These are phyloP conservation scores for Fusarium stilboides DNA, from an alignment of 2,329 filamentous ascomycete species.

Conservation along the genomic window DNA sequence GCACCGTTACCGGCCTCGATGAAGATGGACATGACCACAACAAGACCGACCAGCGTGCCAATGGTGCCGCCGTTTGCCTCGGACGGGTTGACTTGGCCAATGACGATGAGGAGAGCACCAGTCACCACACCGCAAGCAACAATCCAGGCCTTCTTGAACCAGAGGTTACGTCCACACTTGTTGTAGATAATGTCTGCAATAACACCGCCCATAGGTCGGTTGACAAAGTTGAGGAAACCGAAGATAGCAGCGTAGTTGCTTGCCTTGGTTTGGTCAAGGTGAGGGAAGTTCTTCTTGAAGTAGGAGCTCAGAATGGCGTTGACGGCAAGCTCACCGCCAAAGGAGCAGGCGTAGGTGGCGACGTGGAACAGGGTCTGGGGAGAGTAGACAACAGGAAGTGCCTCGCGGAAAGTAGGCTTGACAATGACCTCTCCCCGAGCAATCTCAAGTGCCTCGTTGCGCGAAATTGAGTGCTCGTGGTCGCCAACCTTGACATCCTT, in stretches of 20 bases:
- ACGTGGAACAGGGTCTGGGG: constrained; percentile 70
- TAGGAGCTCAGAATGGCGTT: constrained; percentile 72
- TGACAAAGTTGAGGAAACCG: constrained; percentile 79
- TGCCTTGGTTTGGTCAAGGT: constrained; percentile 69
- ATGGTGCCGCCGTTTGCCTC: constrained; percentile 57
- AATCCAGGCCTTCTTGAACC: constrained; percentile 64
- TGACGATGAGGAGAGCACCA: constrained; percentile 72
- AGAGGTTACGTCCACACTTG: constrained; percentile 53
- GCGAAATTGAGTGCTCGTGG: constrained; percentile 64
- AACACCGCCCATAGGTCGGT: constrained; percentile 76
- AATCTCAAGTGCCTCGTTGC: constrained; percentile 68
- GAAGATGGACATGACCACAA: constrained; percentile 85
- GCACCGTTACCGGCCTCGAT: constrained; percentile 88
- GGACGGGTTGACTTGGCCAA: constrained; percentile 76
- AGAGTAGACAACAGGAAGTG: constrained; percentile 62
- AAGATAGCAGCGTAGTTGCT: constrained; percentile 80
- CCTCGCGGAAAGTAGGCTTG: constrained; percentile 70
- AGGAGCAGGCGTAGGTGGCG: constrained; percentile 73
- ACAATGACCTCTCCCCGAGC: constrained; percentile 67
- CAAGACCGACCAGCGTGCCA: constrained; percentile 80
- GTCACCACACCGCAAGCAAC: constrained; percentile 69
- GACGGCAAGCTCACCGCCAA: constrained; percentile 74
- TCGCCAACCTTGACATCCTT: constrained; percentile 57
- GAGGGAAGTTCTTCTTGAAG: constrained; percentile 72
- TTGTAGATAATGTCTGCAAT: constrained; percentile 67